A percentile compares a stretch with the other conserved stretches of the same genome.
These are phyloP conservation scores for Amanita inopinata DNA, from an alignment of 768 basidiomycete genomes.

Conservation along the genomic window DNA sequence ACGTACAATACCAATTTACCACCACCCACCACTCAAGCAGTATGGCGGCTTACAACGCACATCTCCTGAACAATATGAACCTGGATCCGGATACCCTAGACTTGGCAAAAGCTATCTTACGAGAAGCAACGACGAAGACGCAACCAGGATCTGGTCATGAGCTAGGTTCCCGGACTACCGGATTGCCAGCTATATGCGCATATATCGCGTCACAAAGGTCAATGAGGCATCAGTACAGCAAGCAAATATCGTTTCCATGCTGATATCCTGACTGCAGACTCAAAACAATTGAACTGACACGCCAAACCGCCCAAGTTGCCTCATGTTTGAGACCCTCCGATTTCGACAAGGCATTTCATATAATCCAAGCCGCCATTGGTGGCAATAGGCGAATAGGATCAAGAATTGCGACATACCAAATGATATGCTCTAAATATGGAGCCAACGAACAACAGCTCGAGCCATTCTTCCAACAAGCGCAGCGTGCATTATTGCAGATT, in stretches of 20 bases:
- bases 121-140: constrained; percentile 28
- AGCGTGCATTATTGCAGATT: constrained; percentile 21
- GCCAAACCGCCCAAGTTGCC: constrained; percentile 22
- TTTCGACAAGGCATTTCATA: constrained; percentile 20
- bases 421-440: constrained; percentile 19
- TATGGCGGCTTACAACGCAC: constrained; percentile 17
- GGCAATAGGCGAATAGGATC: constrained; percentile 12
- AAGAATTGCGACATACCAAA: constrained; percentile 15
- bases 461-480: constrained; percentile 23
- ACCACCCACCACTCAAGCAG: too few species aligned
- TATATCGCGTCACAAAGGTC: constrained; percentile 38
- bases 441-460: constrained; percentile 12
- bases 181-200: constrained; percentile 39
- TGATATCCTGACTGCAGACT: constrained; percentile 15
- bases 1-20: too few species aligned
- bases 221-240: constrained; percentile 9
- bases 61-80: constrained; percentile 20
- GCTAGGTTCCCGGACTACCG: constrained; percentile 26
- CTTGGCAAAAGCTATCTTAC: constrained; percentile 23
- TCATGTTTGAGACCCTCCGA: constrained; percentile 24
- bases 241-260: background rate
- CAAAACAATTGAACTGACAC: constrained; percentile 22
- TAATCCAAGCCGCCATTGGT: constrained; percentile 18
- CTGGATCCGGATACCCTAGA: constrained; percentile 23
- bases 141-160: constrained; percentile 36